These are phyloP conservation scores for Taxillus chinensis DNA, from an alignment of 164 flowering plant genomes.

Conservation along the genomic window DNA sequence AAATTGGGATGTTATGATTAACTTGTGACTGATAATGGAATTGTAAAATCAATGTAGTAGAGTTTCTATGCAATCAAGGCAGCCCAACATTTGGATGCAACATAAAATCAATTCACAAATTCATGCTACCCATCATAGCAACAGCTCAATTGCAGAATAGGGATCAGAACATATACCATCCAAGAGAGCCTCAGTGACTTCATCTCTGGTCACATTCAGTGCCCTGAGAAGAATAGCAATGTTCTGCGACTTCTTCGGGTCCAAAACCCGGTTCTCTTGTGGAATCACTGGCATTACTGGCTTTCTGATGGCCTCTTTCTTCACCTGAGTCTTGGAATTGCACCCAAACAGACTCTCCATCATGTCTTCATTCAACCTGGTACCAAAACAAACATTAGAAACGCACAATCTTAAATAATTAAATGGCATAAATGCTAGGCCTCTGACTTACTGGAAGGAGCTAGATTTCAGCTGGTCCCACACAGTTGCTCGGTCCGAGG, in stretches of 20 bases:
- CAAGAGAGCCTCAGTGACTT: conserved; percentile 81
- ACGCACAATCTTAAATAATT: no score
- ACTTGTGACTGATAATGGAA: no score
- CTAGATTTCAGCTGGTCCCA: conserved; percentile 95
- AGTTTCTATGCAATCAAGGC: no score
- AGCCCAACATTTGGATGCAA: no score
- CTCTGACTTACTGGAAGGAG: conserved; percentile 86
- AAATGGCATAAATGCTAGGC: background rate
- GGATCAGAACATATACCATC: conserved; percentile 46
- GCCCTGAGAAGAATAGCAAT: conserved; percentile 90
- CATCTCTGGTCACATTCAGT: conserved; percentile 85
- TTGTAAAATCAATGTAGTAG: no score
- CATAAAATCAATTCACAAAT: background rate
- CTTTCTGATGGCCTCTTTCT: conserved; percentile 48
- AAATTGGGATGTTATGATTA: no score
- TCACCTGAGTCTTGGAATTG: conserved; percentile 40
- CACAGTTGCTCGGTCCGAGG: conserved; percentile 83
- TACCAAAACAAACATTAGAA: conserved; percentile 5
- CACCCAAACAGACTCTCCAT: conserved; percentile 86
- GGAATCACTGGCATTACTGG: conserved; percentile 48
- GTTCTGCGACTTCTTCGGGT: conserved; percentile 97
- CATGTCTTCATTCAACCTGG: conserved; percentile 89
- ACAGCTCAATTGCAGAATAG: background rate
- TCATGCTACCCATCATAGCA: background rate
- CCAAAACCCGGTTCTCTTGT: conserved; percentile 71